Percentiles rank a stretch among this genome's conserved stretches.
Evolutionary conservation across 139 green algal genomes (phyloP).

Genomic region (Coccomyxa sp.): DNA sequence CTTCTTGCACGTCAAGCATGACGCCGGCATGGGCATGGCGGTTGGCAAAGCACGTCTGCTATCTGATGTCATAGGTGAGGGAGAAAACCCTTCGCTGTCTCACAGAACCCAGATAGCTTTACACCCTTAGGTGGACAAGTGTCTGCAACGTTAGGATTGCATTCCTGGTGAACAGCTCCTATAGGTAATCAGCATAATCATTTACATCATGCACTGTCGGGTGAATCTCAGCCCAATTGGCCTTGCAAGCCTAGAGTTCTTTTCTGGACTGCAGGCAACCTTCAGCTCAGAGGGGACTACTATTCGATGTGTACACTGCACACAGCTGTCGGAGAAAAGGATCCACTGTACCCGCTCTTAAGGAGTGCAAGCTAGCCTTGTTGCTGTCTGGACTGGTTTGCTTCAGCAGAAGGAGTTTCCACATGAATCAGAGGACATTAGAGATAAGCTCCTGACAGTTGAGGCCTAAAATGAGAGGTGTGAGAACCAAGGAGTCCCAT

Average conservation of each 20-base stretch:
- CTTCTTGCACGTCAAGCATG: conserved; percentile 28
- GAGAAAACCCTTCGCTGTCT: too few species aligned
- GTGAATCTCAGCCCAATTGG: neutral
- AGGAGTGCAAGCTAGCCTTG: too few species aligned
- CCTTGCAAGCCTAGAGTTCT: neutral
- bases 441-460: too few species aligned
- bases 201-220: neutral
- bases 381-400: too few species aligned
- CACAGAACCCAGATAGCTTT: neutral
- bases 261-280: conserved; percentile 28
- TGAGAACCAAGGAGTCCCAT: too few species aligned
- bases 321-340: conserved; percentile 22
- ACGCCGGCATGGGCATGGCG: conserved; percentile 10
- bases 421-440: too few species aligned
- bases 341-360: too few species aligned
- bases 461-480: too few species aligned
- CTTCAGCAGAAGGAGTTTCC: too few species aligned
- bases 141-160: too few species aligned
- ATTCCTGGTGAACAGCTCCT: too few species aligned
- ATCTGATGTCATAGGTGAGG: conserved; percentile 48
- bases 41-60: conserved; percentile 40
- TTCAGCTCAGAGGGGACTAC: conserved; percentile 29
- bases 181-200: neutral
- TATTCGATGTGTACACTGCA: conserved; percentile 28
- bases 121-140: neutral